Conservation (phyloP, 306 rosid genomes). For the Citrullus colocynthis region DNA sequence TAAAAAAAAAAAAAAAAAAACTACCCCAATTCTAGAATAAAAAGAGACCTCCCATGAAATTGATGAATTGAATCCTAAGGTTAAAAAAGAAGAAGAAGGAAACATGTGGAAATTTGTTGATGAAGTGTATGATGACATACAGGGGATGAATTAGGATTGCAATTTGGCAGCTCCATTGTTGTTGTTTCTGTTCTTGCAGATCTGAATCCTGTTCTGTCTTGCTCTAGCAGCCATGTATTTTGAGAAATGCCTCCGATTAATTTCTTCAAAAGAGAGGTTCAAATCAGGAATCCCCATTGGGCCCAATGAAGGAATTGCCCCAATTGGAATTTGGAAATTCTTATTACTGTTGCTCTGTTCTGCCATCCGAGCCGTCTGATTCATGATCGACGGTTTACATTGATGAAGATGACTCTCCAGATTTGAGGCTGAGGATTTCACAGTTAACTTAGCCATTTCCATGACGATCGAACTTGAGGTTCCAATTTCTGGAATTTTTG, state of each 20-base stretch:
- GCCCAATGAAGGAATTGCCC: constrained; percentile 1
- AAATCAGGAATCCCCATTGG: constrained; percentile 37
- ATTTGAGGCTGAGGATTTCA: neutral
- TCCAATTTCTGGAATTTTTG: neutral
- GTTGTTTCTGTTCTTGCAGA: constrained; percentile 20
- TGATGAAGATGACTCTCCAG: neutral
- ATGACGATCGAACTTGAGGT: neutral
- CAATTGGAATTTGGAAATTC: neutral
- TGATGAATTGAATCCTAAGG: neutral
- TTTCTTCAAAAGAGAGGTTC: constrained; percentile 12
- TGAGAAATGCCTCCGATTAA: constrained; percentile 3
- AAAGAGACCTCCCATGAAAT: neutral
- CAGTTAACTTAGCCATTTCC: neutral
- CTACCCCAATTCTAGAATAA: neutral
- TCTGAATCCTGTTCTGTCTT: constrained; percentile 35
- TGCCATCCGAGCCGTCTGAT: constrained; percentile 11
- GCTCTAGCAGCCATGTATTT: constrained; percentile 32
- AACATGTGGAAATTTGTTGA: neutral
- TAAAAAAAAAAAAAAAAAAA: neutral
- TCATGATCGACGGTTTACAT: neutral
- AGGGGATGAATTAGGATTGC: neutral
- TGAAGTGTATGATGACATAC: neutral
- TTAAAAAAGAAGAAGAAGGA: neutral
- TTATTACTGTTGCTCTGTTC: neutral
- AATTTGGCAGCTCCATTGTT: constrained; percentile 14